Evolutionary conservation across 345 rosid genomes (phyloP).

Genomic region (Barbarea vulgaris): DNA sequence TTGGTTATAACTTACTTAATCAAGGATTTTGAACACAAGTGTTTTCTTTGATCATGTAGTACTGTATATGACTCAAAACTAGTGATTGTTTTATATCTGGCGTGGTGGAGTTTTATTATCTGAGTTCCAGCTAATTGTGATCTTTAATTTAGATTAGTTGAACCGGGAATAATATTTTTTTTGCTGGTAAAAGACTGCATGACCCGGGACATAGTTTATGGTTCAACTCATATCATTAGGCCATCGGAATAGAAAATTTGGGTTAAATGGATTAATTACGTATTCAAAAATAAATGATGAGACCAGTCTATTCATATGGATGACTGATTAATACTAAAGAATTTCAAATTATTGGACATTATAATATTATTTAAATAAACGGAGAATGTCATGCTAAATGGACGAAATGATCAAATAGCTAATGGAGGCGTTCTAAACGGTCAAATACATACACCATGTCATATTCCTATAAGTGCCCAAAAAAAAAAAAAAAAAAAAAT

Average conservation of each 20-base stretch:
- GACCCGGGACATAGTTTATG: conserved; percentile 27
- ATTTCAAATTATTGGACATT: conserved; percentile 26
- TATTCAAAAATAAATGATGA: conserved; percentile 10
- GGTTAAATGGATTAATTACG: conserved; percentile 8
- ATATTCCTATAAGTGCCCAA: background rate
- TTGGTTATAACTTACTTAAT: background rate
- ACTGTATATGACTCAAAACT: background rate
- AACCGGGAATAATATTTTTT: background rate
- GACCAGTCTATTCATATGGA: conserved; percentile 27
- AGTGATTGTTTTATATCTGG: conserved; percentile 12
- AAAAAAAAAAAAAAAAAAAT: too few species aligned
- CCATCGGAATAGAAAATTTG: background rate
- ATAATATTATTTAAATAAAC: background rate
- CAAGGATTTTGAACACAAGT: background rate
- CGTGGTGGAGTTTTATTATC: background rate
- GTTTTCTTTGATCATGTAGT: background rate
- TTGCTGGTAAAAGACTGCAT: conserved; percentile 13
- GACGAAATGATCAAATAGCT: conserved; percentile 25
- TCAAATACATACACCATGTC: conserved; percentile 36
- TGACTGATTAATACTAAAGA: conserved; percentile 22
- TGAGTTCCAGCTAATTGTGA: conserved; percentile 29
- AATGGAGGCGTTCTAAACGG: conserved; percentile 26
- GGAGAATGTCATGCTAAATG: background rate
- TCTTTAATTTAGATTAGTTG: conserved; percentile 10
- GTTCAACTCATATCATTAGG: conserved; percentile 28